Evolutionary conservation across 192 early-diverging fungal genomes (phyloP).

Genomic region (Globomyces pollinis-pini): DNA sequence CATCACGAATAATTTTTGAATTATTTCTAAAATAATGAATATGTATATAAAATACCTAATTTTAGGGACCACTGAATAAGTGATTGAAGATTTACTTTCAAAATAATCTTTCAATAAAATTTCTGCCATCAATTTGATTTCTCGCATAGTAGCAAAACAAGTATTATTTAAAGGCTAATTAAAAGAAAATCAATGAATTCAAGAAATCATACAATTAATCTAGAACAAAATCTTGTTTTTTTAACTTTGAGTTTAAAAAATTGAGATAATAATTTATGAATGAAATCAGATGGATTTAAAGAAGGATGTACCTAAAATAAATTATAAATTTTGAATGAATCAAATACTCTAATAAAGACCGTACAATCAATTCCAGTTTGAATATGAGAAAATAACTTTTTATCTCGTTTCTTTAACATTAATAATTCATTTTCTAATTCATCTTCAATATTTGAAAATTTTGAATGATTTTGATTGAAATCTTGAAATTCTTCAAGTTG

Average conservation of each 20-base stretch:
- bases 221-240: slow-evolving; percentile 22
- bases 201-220: too few relatives aligned
- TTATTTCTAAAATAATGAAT: slow-evolving; percentile 6
- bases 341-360: slow-evolving; percentile 3
- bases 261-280: slow-evolving; percentile 20
- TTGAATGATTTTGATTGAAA: slow-evolving; percentile 1
- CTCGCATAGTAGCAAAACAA: slow-evolving; percentile 19
- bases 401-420: not conserved
- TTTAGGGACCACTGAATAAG: slow-evolving; percentile 26
- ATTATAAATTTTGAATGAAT: too few relatives aligned
- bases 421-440: not conserved
- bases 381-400: slow-evolving; percentile 1
- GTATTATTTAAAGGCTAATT: slow-evolving; percentile 17
- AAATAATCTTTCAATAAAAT: slow-evolving; percentile 15
- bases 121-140: slow-evolving; percentile 22
- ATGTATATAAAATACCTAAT: slow-evolving; percentile 23
- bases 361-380: not conserved
- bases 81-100: not conserved
- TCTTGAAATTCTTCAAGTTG: slow-evolving; percentile 2
- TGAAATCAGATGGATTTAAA: slow-evolving; percentile 26
- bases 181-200: too few relatives aligned
- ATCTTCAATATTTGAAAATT: not conserved
- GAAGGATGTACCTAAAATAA: slow-evolving; percentile 8
- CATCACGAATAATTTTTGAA: slow-evolving; percentile 11
- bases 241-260: slow-evolving; percentile 24